These are phyloP conservation scores for Ustilago curta DNA, from an alignment of 1,284 basidiomycete genomes.

Conservation along the genomic window DNA sequence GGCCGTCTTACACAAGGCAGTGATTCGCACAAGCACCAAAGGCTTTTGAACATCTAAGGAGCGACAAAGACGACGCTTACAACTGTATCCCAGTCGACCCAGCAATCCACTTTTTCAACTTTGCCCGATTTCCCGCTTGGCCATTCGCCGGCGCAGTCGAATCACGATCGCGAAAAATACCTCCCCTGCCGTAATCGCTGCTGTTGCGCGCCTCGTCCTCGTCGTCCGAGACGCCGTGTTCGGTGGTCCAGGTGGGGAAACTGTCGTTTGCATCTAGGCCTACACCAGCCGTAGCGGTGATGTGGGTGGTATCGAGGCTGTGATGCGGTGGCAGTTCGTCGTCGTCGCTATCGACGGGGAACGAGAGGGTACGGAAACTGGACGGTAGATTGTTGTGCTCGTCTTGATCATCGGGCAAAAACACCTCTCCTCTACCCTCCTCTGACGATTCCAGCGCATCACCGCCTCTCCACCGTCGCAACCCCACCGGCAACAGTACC, in stretches of 20 bases:
- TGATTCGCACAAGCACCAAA: too few relatives aligned
- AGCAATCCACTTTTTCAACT: slow-evolving; percentile 25
- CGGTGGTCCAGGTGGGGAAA: slow-evolving; percentile 23
- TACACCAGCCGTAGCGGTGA: neutral
- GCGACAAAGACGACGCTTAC: too few relatives aligned
- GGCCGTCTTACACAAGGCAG: too few relatives aligned
- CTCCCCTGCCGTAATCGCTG: slow-evolving; percentile 10
- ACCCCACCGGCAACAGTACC: slow-evolving; percentile 83
- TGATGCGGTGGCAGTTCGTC: slow-evolving; percentile 39
- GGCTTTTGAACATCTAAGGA: too few relatives aligned
- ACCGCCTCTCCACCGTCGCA: slow-evolving; percentile 33
- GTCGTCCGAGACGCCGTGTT: neutral
- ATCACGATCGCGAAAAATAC: slow-evolving; percentile 33
- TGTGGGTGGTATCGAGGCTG: slow-evolving; percentile 19
- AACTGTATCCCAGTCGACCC: slow-evolving; percentile 15
- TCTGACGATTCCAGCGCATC: slow-evolving; percentile 16
- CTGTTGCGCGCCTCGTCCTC: slow-evolving; percentile 7
- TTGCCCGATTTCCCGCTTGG: slow-evolving; percentile 2
- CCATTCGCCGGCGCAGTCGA: too few relatives aligned
- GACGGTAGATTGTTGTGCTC: slow-evolving; percentile 32
- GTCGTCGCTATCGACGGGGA: slow-evolving; percentile 2
- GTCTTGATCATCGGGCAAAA: slow-evolving; percentile 29
- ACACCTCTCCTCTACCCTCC: slow-evolving; percentile 23
- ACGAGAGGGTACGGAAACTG: slow-evolving; percentile 23
- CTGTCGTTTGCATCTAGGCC: slow-evolving; percentile 15